Evolutionary conservation across 371 early-diverging fungal genomes (phyloP), one percentile per base, ranked within the genome.

Genomic region (Nematocida sp.): DNA sequence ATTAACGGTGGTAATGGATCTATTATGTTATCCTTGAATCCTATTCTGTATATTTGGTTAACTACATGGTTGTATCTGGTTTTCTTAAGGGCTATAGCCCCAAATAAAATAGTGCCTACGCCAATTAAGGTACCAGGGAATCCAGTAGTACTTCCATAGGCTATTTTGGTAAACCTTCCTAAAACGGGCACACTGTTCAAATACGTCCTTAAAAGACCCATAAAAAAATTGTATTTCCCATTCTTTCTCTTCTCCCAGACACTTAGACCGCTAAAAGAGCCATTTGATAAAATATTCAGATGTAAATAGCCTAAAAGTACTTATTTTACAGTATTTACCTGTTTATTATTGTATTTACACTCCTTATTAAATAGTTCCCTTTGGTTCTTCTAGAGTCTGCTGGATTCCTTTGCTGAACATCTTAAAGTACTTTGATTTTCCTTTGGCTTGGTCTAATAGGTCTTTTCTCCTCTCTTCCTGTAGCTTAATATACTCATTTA

Each of bases 351-450:
- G n/a, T n/a, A n/a, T n/a, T n/a, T n/a, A n/a, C n/a, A n/a, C n/a
- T n/a, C n/a, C n/a, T n/a, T n/a, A n/a, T n/a, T n/a, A n/a, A n/a
- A n/a, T n/a, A n/a, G n/a, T n/a, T n/a, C n/a, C n/a, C n/a, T n/a
- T n/a, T n/a, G n/a, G n/a, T n/a, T n/a, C n/a, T n/a, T 61, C 43
- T 61, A 7, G 17, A 7, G 9, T 45, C 38, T 27, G 41, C 34
- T 49, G 27, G 2, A 70, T 46, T 21, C 74, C 60, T n/a, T 57
- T 35, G 21, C 60, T 37, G 31, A 70, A 35, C 60, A 60, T 70
- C 15, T 38, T 41, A 35, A 70, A 70, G 74, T 70, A 55, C 46
- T 60, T 57, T 3, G 57, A 41, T 47, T 70, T 70, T 27, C 47
- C 60, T 11, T 51, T 17, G n/a, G 74, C 57, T 21, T 25, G 32